phyloP scores from a whole-genome alignment of 306 rosid genomes.

The Fragaria iinumae region DNA sequence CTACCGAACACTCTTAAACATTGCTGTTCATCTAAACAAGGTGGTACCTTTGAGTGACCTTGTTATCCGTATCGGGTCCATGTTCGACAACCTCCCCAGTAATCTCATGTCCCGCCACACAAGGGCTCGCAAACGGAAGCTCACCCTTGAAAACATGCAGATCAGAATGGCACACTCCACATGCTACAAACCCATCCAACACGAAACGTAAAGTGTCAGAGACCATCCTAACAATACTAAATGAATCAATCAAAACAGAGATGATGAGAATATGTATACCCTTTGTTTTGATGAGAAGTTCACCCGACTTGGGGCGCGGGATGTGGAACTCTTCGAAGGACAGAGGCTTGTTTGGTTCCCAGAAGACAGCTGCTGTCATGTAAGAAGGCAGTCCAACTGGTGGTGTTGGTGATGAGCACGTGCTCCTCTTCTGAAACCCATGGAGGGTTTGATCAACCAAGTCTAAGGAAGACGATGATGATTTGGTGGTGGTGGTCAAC shows the following conservation, averaged over 20 bases:
- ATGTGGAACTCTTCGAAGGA: conserved; percentile 77
- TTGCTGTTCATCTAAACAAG: not conserved
- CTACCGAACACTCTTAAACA: not conserved
- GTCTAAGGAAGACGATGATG: not conserved
- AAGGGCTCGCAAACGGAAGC: conserved; percentile 81
- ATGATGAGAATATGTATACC: conserved; percentile 27
- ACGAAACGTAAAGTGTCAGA: conserved; percentile 25
- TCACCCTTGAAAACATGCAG: conserved; percentile 91
- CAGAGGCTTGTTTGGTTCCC: conserved; percentile 86
- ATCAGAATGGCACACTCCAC: conserved; percentile 98
- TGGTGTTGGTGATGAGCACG: not conserved
- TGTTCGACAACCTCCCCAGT: conserved; percentile 88
- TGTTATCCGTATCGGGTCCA: conserved; percentile 52
- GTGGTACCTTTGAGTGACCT: conserved; percentile 54
- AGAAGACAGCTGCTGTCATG: conserved; percentile 79
- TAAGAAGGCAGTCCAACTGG: conserved; percentile 51
- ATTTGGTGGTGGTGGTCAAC: not conserved
- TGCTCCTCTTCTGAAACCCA: not conserved
- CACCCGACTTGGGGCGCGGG: conserved; percentile 87
- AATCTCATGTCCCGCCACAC: conserved; percentile 90
- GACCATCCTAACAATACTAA: not conserved
- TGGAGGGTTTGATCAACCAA: conserved; percentile 14
- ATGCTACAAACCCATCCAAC: conserved; percentile 43
- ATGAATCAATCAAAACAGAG: not conserved
- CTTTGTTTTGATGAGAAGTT: conserved; percentile 79